Conservation (phyloP, 371 early-diverging fungal genomes). For the Rhizopus arrhizus region DNA sequence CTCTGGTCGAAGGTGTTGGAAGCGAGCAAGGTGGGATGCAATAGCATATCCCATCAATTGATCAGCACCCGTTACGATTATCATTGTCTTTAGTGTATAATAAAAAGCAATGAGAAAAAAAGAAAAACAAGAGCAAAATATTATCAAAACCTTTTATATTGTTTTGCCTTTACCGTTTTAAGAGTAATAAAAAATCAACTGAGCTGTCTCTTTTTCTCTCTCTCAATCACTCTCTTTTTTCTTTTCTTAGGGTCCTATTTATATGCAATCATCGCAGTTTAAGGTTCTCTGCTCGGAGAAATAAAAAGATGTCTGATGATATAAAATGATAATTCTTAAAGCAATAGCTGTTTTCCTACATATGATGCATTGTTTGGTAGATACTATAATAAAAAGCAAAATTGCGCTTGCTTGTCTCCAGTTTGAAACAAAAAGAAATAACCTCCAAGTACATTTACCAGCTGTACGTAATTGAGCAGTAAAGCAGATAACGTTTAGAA, state of each 20-base stretch:
- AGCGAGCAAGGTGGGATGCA: conserved; percentile 33
- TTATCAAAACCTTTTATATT: not conserved
- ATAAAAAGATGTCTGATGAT: conserved; percentile 1
- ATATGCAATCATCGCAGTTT: not conserved
- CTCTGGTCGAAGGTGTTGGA: conserved; percentile 23
- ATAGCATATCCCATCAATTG: conserved; percentile 38
- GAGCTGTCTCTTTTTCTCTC: not conserved
- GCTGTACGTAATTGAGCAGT: conserved; percentile 1
- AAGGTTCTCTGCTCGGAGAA: conserved; percentile 3
- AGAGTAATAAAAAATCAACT: not conserved
- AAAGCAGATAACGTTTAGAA: not conserved
- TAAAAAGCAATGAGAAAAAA: not conserved
- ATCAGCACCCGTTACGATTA: conserved; percentile 42
- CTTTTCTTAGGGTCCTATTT: not conserved
- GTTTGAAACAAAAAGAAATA: conserved; percentile 1
- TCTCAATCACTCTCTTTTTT: not conserved
- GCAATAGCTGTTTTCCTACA: not conserved
- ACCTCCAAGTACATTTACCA: not conserved
- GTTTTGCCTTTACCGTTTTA: not conserved
- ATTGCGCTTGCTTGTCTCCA: not conserved
- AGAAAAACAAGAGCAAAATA: not conserved
- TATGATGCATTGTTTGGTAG: not conserved
- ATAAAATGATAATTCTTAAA: conserved; percentile 1
- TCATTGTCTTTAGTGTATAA: conserved; percentile 19
- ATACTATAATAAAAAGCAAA: not conserved